Percentiles rank a stretch among this genome's conserved stretches.
phyloP scores from a whole-genome alignment of 1,284 basidiomycete species.

The Baeospora myosura region DNA sequence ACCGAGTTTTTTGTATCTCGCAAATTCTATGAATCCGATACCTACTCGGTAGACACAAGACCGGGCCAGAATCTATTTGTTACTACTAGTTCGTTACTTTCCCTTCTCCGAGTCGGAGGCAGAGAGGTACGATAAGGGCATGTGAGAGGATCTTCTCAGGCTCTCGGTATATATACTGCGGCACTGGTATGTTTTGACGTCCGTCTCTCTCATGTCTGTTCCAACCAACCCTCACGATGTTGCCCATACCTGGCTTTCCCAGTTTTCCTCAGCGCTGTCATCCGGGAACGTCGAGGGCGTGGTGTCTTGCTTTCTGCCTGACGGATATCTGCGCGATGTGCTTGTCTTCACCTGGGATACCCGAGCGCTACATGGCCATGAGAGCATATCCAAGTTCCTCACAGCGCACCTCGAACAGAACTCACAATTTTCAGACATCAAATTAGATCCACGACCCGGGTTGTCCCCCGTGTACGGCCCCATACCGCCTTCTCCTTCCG shows the following conservation, averaged over 20 bases:
- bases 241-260: not conserved
- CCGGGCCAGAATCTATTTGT: too few species aligned
- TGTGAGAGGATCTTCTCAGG: too few species aligned
- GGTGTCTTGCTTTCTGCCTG: not conserved
- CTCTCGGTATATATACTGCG: too few species aligned
- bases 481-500: conserved; percentile 8
- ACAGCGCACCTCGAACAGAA: not conserved
- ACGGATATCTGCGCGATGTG: conserved; percentile 4
- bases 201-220: too few species aligned
- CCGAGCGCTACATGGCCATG: conserved; percentile 2
- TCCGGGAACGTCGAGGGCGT: not conserved
- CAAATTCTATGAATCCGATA: too few species aligned
- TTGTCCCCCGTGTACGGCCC: not conserved
- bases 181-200: too few species aligned
- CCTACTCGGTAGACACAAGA: too few species aligned
- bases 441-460: not conserved
- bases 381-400: conserved; percentile 2
- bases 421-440: not conserved
- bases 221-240: not conserved
- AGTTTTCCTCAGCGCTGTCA: not conserved
- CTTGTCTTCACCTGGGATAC: conserved; percentile 6
- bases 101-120: too few species aligned
- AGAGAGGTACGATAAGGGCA: too few species aligned
- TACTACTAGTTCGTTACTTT: too few species aligned
- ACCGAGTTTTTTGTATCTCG: too few species aligned